phyloP scores from a whole-genome alignment of 1,284 basidiomycete species.

The Boletus putidus region DNA sequence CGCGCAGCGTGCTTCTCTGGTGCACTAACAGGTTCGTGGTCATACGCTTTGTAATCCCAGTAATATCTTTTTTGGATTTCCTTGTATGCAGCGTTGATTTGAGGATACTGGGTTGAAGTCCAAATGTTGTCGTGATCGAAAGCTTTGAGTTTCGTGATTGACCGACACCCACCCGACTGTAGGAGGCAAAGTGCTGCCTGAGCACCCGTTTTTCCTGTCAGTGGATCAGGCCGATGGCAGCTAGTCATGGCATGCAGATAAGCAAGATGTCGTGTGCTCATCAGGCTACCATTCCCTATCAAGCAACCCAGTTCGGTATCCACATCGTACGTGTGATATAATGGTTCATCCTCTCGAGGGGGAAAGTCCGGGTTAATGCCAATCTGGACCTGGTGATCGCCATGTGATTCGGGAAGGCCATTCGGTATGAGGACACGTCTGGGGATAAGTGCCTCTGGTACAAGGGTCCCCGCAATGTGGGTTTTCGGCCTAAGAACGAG shows the following conservation, averaged over 20 bases:
- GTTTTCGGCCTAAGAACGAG: constrained; percentile 40
- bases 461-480: neutral
- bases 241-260: constrained; percentile 47
- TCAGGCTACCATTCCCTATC: constrained; percentile 33
- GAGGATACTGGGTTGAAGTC: neutral
- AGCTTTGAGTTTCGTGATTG: too few species aligned
- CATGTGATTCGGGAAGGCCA: constrained; percentile 20
- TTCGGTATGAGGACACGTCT: constrained; percentile 43
- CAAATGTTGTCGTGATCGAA: too few species aligned
- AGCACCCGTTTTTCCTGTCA: too few species aligned
- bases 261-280: constrained; percentile 39
- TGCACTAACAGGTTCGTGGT: too few species aligned
- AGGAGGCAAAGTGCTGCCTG: too few species aligned
- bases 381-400: too few species aligned
- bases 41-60: too few species aligned
- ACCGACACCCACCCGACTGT: too few species aligned
- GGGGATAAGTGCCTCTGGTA: constrained; percentile 1
- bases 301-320: constrained; percentile 43
- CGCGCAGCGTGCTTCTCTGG: too few species aligned
- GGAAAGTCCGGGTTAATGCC: too few species aligned
- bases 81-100: neutral
- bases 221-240: constrained; percentile 39
- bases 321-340: constrained; percentile 29
- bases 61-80: neutral
- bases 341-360: neutral